Evolutionary conservation across 2,329 filamentous ascomycete species (phyloP).

Genomic region (Calonectria henricotiae): DNA sequence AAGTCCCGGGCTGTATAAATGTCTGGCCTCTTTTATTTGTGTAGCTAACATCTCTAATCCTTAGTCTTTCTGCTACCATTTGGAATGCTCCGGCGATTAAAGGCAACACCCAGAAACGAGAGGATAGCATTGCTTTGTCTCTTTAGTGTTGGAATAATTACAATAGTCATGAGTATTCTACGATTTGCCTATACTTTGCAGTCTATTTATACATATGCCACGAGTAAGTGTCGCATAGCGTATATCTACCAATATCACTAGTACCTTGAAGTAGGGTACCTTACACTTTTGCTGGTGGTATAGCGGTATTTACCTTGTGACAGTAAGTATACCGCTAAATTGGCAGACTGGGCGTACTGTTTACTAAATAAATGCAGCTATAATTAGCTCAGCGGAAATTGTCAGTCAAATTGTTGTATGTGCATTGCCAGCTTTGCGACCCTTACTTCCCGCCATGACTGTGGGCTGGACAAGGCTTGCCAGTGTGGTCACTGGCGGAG

Average conservation of each 20-base stretch:
- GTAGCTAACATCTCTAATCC: neutral
- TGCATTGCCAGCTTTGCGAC: conserved; percentile 4
- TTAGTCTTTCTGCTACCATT: conserved; percentile 17
- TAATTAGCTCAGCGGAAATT: neutral
- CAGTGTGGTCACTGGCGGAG: neutral
- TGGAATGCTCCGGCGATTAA: conserved; percentile 16
- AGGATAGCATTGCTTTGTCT: neutral
- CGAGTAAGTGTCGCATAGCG: too few relatives aligned
- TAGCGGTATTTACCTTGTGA: too few relatives aligned
- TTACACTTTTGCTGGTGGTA: too few relatives aligned
- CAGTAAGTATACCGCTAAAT: neutral
- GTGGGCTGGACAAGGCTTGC: neutral
- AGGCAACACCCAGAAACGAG: neutral
- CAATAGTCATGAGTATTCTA: neutral
- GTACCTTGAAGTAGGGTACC: too few relatives aligned
- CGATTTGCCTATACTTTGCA: neutral
- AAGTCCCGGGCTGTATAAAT: too few relatives aligned
- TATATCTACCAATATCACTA: too few relatives aligned
- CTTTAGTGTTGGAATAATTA: neutral
- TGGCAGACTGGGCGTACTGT: too few relatives aligned
- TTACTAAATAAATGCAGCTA: neutral
- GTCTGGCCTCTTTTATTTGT: too few relatives aligned
- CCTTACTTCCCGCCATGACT: neutral
- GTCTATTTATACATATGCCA: neutral
- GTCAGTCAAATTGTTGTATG: conserved; percentile 3